phyloP scores from a whole-genome alignment of 805 yeast genomes.

The Kurtzmaniella cleridarum region DNA sequence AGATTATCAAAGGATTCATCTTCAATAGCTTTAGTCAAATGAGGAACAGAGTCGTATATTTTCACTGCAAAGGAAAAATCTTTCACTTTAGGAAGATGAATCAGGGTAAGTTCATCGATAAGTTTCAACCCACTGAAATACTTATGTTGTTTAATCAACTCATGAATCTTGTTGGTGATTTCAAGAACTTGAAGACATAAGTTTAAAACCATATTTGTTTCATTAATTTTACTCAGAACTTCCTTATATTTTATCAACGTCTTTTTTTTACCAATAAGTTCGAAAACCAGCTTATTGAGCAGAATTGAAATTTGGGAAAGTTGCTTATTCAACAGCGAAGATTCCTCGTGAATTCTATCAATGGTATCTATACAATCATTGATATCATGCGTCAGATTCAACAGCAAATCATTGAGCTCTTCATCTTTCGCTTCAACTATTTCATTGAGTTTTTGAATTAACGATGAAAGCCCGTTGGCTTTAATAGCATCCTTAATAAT shows the following conservation, averaged over 20 bases:
- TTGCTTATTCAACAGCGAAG: conserved; percentile 52
- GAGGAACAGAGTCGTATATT: conserved; percentile 73
- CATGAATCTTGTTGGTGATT: conserved; percentile 79
- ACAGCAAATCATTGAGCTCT: conserved; percentile 58
- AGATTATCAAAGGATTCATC: conserved; percentile 67
- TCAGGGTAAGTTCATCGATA: conserved; percentile 64
- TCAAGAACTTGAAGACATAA: conserved; percentile 79
- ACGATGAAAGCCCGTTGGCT: conserved; percentile 47
- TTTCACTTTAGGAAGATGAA: conserved; percentile 66
- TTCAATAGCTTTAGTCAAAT: conserved; percentile 63
- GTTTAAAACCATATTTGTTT: conserved; percentile 63
- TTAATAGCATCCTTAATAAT: conserved; percentile 60
- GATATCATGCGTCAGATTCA: conserved; percentile 53
- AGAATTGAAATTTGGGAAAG: conserved; percentile 51
- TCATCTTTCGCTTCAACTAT: conserved; percentile 56
- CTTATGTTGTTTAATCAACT: conserved; percentile 64
- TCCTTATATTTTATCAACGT: conserved; percentile 55
- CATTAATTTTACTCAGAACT: conserved; percentile 61
- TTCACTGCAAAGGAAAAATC: conserved; percentile 70
- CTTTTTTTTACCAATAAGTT: conserved; percentile 59
- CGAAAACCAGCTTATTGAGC: conserved; percentile 60
- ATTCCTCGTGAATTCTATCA: conserved; percentile 51
- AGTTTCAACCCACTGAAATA: conserved; percentile 84
- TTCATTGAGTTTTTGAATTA: conserved; percentile 50
- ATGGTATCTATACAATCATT: conserved; percentile 58